Evolutionary conservation across 805 yeast genomes (phyloP).

Genomic region (Ogataea neopini): DNA sequence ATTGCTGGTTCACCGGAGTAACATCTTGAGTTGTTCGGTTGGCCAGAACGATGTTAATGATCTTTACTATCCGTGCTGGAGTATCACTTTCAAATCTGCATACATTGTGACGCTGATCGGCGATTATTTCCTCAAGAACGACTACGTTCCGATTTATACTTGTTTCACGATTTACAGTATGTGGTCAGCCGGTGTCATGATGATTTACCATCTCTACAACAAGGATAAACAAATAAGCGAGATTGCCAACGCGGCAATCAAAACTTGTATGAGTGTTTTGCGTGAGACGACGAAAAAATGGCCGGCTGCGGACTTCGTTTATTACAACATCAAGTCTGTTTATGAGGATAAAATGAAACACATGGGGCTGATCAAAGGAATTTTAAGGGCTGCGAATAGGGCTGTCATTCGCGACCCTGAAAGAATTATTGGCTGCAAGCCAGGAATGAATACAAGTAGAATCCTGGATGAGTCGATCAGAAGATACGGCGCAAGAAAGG

Average conservation of each 20-base stretch:
- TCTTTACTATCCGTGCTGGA: conserved; percentile 64
- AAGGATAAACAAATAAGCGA: conserved; percentile 26
- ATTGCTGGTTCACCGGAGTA: conserved; percentile 69
- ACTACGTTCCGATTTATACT: conserved; percentile 43
- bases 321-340: conserved; percentile 47
- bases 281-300: conserved; percentile 49
- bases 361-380: conserved; percentile 23
- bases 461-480: conserved; percentile 14
- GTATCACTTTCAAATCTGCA: conserved; percentile 80
- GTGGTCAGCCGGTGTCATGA: conserved; percentile 66
- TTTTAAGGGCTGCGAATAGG: conserved; percentile 15
- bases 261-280: conserved; percentile 34
- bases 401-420: conserved; percentile 9
- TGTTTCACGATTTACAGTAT: conserved; percentile 44
- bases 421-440: background rate
- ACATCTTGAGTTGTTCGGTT: conserved; percentile 43
- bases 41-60: conserved; percentile 34
- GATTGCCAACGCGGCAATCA: conserved; percentile 27
- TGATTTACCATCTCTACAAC: conserved; percentile 61
- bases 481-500: conserved; percentile 8
- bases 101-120: conserved; percentile 68
- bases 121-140: conserved; percentile 57
- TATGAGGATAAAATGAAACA: conserved; percentile 36
- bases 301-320: conserved; percentile 52
- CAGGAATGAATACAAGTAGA: conserved; percentile 5